Evolutionary conservation across 176 grass and related monocot genomes (phyloP), one percentile per base, ranked within the genome.

Genomic region (Ampelocalamus luodianensis): DNA sequence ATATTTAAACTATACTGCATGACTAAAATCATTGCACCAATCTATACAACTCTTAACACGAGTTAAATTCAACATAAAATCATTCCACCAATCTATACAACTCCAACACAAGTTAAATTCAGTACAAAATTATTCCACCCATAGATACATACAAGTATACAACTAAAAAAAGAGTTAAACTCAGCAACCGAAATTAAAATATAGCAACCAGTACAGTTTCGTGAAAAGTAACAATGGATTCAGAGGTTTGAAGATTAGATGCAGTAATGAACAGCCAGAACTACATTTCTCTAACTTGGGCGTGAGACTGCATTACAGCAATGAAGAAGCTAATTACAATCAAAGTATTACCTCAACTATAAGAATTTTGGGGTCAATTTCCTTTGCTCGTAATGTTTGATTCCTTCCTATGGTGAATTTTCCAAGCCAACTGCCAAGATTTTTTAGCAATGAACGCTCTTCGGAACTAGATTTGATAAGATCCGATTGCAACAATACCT

Each of bases 381-480:
- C 96, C 87, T 92, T 98, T 62, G 93, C 93, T 72, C 93, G 78
- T 73, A 98, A 90, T 55, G 93, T 79, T 81, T 98, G 91, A 82
- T 98, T 98, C 88, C 93, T 93, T 84, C 91, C 96, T 66, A 98
- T 98, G 36, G 96, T 98, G 82, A 92, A 95, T 76, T 98, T 98
- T 58, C 96, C 96, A 37, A 98, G 87, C 96, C 96, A 98, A 72
- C 96, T 98, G 75, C 96, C 96, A 77, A 98, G 91, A 87, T 98
- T 98, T 90, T 98, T 98, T 67, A 98, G 93, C 77, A 98, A 89
- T 0, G 96, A 98, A 49, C 96, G 90, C 84, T 98, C 93, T 84
- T 98, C 96, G 10, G 96, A 95, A 90, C 96, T 98, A 80, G 96
- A 95, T 85, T 98, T 95, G 59, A 98, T 95, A 84, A 98, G 96